phyloP scores from a whole-genome alignment of 2,329 filamentous ascomycete species.

The Grosmannia huntii region DNA sequence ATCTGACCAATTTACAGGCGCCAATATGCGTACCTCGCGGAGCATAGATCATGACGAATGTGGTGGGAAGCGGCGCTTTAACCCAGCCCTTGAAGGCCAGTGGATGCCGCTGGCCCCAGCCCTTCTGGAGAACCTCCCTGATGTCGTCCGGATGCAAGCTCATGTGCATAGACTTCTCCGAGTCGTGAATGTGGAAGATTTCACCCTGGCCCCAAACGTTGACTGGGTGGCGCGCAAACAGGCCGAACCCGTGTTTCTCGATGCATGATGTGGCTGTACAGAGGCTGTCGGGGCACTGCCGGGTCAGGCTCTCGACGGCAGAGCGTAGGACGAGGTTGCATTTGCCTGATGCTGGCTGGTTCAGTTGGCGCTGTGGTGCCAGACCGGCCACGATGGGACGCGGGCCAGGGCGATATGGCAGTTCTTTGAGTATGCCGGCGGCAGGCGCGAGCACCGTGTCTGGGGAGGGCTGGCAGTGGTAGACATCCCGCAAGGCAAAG shows the following conservation, averaged over 20 bases:
- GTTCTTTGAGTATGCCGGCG: conserved; percentile 42
- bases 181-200: conserved; percentile 67
- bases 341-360: conserved; percentile 44
- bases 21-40: conserved; percentile 36
- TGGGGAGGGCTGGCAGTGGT: conserved; percentile 37
- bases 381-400: conserved; percentile 62
- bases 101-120: conserved; percentile 65
- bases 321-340: conserved; percentile 43
- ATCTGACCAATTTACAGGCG: neutral
- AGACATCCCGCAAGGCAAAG: conserved; percentile 59
- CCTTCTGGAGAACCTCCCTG: conserved; percentile 54
- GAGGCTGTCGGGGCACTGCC: conserved; percentile 30
- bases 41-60: conserved; percentile 75
- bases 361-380: conserved; percentile 67
- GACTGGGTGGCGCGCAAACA: conserved; percentile 55
- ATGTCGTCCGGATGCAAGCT: conserved; percentile 71
- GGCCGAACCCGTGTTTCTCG: conserved; percentile 67
- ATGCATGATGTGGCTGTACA: conserved; percentile 60
- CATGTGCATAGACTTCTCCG: conserved; percentile 66
- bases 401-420: conserved; percentile 49
- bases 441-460: conserved; percentile 38
- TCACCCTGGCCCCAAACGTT: conserved; percentile 68
- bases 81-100: conserved; percentile 55
- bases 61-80: conserved; percentile 54
- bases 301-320: conserved; percentile 36